A percentile compares a stretch with the other conserved stretches of the same genome.
These are phyloP conservation scores for Bisporella sp. DNA, from an alignment of 2,329 filamentous ascomycete species.

Conservation along the genomic window DNA sequence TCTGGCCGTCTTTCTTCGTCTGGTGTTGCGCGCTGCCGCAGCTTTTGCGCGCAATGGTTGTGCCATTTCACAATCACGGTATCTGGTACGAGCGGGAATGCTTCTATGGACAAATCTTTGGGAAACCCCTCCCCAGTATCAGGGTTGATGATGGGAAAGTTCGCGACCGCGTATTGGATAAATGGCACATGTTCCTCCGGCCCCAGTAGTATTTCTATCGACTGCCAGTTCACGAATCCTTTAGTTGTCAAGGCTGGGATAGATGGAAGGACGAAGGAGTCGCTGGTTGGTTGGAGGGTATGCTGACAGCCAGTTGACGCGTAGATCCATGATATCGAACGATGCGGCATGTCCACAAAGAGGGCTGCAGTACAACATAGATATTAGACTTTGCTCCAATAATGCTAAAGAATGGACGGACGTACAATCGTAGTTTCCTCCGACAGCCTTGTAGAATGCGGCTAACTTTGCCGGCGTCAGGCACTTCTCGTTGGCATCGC, in stretches of 20 bases:
- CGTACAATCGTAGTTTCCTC: conserved; percentile 65
- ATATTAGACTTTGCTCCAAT: conserved; percentile 9
- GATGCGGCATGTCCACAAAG: conserved; percentile 67
- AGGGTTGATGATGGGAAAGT: conserved; percentile 71
- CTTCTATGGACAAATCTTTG: conserved; percentile 46
- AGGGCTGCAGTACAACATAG: conserved; percentile 41
- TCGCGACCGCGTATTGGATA: conserved; percentile 69
- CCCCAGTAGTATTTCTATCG: conserved; percentile 78
- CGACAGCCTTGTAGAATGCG: conserved; percentile 69
- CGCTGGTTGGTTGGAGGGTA: conserved; percentile 64
- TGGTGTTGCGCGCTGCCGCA: conserved; percentile 52
- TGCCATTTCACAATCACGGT: conserved; percentile 83
- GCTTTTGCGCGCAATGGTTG: conserved; percentile 61
- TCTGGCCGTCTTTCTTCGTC: conserved; percentile 20
- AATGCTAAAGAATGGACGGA: neutral
- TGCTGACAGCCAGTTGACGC: conserved; percentile 87
- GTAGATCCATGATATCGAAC: conserved; percentile 85
- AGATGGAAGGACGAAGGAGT: conserved; percentile 66
- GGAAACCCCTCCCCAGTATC: conserved; percentile 66
- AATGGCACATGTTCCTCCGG: conserved; percentile 85
- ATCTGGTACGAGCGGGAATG: conserved; percentile 68
- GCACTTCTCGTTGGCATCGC: conserved; percentile 44
- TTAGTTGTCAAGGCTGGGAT: conserved; percentile 76
- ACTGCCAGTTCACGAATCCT: conserved; percentile 92
- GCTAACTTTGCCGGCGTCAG: conserved; percentile 65